phyloP scores from a whole-genome alignment of 495 filamentous ascomycete genomes.

The Penicillium waksmanii region DNA sequence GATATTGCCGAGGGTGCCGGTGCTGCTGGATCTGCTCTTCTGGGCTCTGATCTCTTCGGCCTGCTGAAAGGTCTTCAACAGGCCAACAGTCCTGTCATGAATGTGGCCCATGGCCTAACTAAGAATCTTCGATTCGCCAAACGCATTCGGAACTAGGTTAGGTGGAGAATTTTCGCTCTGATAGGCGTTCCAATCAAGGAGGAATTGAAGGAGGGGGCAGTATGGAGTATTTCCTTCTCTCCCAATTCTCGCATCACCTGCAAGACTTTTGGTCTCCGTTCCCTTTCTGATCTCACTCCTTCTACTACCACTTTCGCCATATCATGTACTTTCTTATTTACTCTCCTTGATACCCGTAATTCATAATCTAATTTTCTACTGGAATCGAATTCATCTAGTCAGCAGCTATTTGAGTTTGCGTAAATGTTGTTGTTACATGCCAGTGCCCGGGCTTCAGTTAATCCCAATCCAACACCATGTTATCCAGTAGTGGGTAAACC shows the following conservation, averaged over 20 bases:
- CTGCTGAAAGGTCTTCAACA: constrained; percentile 23
- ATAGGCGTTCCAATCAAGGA: not conserved
- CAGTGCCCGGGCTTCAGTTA: not conserved
- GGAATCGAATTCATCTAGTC: not conserved
- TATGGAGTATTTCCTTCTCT: not conserved
- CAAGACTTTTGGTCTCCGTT: not conserved
- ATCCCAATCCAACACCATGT: too few relatives aligned
- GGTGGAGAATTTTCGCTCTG: not conserved
- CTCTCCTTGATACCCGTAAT: constrained; percentile 27
- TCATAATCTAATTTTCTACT: constrained; percentile 13
- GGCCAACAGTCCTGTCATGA: constrained; percentile 16
- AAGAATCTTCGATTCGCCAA: constrained; percentile 20
- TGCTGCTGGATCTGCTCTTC: constrained; percentile 1
- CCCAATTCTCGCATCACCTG: not conserved
- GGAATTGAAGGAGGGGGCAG: not conserved
- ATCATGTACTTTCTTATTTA: constrained; percentile 12
- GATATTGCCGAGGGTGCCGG: too few relatives aligned
- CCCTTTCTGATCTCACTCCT: constrained; percentile 5
- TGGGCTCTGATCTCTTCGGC: constrained; percentile 24
- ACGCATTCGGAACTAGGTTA: constrained; percentile 15
- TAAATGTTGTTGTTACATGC: not conserved
- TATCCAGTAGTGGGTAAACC: too few relatives aligned
- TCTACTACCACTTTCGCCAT: constrained; percentile 1
- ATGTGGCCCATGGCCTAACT: constrained; percentile 17
- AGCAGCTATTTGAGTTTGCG: not conserved